Base-by-base conservation (phyloP, 805 yeast genomes). In the Metschnikowia lunata region DNA sequence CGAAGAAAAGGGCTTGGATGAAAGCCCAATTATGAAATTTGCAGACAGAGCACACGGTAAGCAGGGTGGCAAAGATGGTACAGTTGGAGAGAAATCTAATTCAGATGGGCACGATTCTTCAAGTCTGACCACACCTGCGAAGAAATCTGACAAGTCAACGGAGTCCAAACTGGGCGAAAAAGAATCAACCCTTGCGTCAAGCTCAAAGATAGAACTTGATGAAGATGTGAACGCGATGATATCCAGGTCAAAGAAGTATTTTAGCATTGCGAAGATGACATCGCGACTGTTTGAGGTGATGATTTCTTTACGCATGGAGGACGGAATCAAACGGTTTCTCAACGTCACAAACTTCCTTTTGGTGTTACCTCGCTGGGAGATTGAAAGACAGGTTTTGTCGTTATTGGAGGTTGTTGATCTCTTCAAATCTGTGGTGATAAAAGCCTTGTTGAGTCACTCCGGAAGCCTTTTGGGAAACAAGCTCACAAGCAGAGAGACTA, bases 231-330 rank as follows among this genome's bases (percentile, higher is more conserved):
- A 79, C 26, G 75, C 78, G 50, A 88, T 91, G 96, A 65, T 88
- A 6, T 65, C 71, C 36, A 69, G 97, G 38, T 88, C 97, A 0
- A 77, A 86, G 26, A 79, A 78, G 45, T 87, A 78, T 58, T 71
- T 85, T 61, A 83, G 86, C 52, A 78, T 90, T 47, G 78, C 80
- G 23, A 66, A 76, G 12, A 71, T 91, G 31, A 39, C 40, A 2
- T 51, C 49, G 14, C 48, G 40, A 28, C 48, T 52, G 43, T 52
- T 64, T 18, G 52, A 62, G 7, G 47, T 71, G 23, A 53, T 54
- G 61, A 61, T 71, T 10, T 69, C 75, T 1, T 58, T 71, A 30
- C 64, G 60, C 40, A 53, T 66, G 45, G 55, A 56, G 31, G 59
- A 55, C 26, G 75, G 76, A 0, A 56, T 60, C 38, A 62, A 55